A percentile compares a stretch with the other conserved stretches of the same genome.
These are phyloP conservation scores for Clitopilus passeckerianus DNA, from an alignment of 768 basidiomycete genomes.

Conservation along the genomic window DNA sequence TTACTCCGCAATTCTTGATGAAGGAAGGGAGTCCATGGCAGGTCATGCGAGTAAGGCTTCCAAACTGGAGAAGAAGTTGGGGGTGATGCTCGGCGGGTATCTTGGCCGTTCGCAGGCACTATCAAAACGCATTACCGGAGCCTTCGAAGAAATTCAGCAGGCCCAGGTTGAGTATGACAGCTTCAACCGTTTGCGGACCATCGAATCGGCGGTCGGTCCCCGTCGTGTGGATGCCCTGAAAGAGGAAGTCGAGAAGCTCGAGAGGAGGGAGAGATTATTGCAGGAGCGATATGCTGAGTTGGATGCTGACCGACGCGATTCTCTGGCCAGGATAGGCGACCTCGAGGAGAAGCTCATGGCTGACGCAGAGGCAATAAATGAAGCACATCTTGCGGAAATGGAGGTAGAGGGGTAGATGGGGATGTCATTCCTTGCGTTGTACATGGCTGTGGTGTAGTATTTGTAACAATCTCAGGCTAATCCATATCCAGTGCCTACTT, in stretches of 20 bases:
- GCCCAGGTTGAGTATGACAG: constrained; percentile 71
- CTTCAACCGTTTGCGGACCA: constrained; percentile 65
- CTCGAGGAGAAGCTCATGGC: constrained; percentile 87
- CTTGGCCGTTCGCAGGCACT: constrained; percentile 68
- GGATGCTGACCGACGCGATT: constrained; percentile 60
- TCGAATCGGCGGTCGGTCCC: constrained; percentile 76
- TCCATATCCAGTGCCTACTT: not conserved
- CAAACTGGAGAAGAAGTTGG: constrained; percentile 90
- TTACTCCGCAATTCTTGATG: constrained; percentile 53
- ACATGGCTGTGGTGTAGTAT: constrained; percentile 9
- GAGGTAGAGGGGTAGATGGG: constrained; percentile 29
- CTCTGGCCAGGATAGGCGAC: constrained; percentile 48
- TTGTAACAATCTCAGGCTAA: constrained; percentile 8
- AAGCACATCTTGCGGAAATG: constrained; percentile 66
- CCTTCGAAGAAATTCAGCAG: constrained; percentile 68
- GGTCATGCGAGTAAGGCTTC: constrained; percentile 75
- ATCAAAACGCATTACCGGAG: constrained; percentile 54
- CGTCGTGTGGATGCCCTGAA: constrained; percentile 70
- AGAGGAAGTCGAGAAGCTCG: constrained; percentile 83
- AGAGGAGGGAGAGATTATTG: constrained; percentile 68
- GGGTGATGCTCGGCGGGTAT: constrained; percentile 87
- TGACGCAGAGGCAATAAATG: constrained; percentile 79
- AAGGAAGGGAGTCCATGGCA: constrained; percentile 66
- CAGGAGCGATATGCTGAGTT: constrained; percentile 87
- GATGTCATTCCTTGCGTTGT: constrained; percentile 11